phyloP scores from a whole-genome alignment of 164 flowering plant genomes.

The Tetrastigma voinierianum region DNA sequence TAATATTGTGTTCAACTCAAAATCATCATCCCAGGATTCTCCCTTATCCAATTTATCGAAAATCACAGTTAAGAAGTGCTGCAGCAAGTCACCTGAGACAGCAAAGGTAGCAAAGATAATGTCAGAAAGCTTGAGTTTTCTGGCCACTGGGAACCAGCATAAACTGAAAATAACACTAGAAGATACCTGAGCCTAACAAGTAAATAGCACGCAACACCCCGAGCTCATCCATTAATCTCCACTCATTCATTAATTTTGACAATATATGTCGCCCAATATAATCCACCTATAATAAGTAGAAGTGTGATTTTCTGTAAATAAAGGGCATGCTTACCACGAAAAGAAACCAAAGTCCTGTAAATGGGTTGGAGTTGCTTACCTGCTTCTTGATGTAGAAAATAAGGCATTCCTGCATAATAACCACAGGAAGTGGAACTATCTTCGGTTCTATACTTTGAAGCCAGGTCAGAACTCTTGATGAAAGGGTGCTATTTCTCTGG shows the following conservation, averaged over 20 bases:
- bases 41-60: conserved; percentile 85
- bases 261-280: conserved; percentile 71
- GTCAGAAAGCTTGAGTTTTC: conserved; percentile 1
- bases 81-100: conserved; percentile 85
- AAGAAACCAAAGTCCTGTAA: neutral
- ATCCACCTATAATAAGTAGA: conserved; percentile 63
- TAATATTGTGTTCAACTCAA: conserved; percentile 84
- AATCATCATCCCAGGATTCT: conserved; percentile 90
- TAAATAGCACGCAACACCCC: conserved; percentile 86
- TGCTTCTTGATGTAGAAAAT: conserved; percentile 71
- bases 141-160: neutral
- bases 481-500: conserved; percentile 82
- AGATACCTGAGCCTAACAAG: conserved; percentile 89
- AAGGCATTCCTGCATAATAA: conserved; percentile 89
- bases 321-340: neutral
- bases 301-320: neutral
- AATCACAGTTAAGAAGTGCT: conserved; percentile 79
- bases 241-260: conserved; percentile 79
- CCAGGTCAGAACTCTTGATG: conserved; percentile 75
- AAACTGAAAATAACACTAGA: neutral
- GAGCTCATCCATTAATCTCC: conserved; percentile 97
- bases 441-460: conserved; percentile 53
- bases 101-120: neutral
- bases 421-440: conserved; percentile 70
- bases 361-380: conserved; percentile 33